Percentiles rank a stretch among this genome's conserved stretches.
These are phyloP conservation scores for Curvularia eragrostidis DNA, from an alignment of 2,329 filamentous ascomycete species.

Conservation along the genomic window DNA sequence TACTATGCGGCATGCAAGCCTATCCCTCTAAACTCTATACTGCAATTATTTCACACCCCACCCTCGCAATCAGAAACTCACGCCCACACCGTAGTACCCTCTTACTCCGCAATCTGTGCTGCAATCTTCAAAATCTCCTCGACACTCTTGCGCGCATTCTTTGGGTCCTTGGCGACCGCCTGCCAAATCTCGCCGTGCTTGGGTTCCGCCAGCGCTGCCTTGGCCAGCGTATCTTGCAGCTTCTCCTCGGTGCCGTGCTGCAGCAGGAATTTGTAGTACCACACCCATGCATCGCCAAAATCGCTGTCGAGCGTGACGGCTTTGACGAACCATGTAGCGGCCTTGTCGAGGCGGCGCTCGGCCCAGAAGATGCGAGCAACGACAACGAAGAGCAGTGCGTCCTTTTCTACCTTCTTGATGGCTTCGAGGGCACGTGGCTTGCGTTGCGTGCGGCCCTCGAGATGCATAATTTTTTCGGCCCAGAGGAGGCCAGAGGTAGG, in stretches of 20 bases:
- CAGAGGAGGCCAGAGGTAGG: conserved; percentile 87
- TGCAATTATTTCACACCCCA: no score
- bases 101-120: conserved; percentile 61
- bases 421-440: conserved; percentile 91
- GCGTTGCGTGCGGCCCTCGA: conserved; percentile 89
- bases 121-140: conserved; percentile 87
- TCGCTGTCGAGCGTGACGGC: conserved; percentile 88
- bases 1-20: no score
- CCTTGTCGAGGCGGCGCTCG: conserved; percentile 90
- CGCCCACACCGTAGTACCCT: no score
- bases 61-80: no score
- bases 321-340: conserved; percentile 97
- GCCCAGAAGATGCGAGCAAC: conserved; percentile 96
- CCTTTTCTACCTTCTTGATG: conserved; percentile 95
- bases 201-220: conserved; percentile 84
- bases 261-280: conserved; percentile 92
- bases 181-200: conserved; percentile 95
- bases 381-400: conserved; percentile 85
- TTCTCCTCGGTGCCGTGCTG: conserved; percentile 97
- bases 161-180: conserved; percentile 80
- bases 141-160: conserved; percentile 73
- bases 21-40: no score
- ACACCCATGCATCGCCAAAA: conserved; percentile 92
- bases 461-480: conserved; percentile 93
- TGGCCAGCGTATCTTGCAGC: conserved; percentile 79